Percentiles rank a stretch among this genome's conserved stretches.
Evolutionary conservation across 2,329 filamentous ascomycete species (phyloP).

Genomic region (Trichophyton verrucosum): DNA sequence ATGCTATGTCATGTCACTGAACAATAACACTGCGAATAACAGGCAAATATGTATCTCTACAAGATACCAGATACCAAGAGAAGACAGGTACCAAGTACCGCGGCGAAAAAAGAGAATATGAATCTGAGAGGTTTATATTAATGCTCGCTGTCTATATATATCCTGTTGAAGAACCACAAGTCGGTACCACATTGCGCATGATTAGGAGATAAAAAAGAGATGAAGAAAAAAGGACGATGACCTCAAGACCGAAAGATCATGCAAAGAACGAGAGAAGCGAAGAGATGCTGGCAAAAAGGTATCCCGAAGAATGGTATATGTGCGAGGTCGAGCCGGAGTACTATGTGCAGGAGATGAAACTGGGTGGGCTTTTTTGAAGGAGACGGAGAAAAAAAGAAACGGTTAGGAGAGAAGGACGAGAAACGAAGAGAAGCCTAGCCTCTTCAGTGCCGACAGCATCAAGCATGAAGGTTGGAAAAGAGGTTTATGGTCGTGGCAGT

Average conservation of each 20-base stretch:
- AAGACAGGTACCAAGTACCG: not conserved
- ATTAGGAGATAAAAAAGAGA: not conserved
- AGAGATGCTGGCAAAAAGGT: not conserved
- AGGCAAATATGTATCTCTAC: too few relatives aligned
- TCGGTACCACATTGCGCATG: not conserved
- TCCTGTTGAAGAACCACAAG: not conserved
- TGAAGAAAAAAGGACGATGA: not conserved
- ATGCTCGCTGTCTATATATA: conserved; percentile 2
- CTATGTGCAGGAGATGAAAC: conserved; percentile 1
- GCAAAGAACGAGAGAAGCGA: not conserved
- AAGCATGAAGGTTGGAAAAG: not conserved
- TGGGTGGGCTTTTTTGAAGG: not conserved
- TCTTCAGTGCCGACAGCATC: not conserved
- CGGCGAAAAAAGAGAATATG: not conserved
- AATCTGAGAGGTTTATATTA: not conserved
- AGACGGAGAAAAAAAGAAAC: not conserved
- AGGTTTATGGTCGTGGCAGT: not conserved
- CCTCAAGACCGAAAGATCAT: not conserved
- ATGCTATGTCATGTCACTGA: too few relatives aligned
- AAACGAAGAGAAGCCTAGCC: not conserved
- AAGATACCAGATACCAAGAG: not conserved
- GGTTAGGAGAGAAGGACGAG: not conserved
- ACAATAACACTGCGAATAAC: too few relatives aligned
- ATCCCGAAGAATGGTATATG: not conserved
- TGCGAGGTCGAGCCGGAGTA: not conserved